Evolutionary conservation across 1,139 yeast species (phyloP).

Genomic region (Wickerhamomyces sp.): DNA sequence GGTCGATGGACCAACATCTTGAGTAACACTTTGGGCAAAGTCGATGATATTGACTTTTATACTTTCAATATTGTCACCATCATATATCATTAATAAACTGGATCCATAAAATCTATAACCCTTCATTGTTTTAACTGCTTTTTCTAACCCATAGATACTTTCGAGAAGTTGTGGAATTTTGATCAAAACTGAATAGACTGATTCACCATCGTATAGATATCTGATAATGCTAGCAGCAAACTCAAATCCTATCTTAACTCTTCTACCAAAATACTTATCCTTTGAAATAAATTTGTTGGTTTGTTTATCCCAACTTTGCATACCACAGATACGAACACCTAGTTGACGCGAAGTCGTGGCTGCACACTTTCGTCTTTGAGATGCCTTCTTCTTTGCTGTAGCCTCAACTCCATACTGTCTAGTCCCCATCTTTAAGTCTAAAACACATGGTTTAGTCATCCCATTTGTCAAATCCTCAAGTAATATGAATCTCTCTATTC

Average conservation of each 20-base stretch:
- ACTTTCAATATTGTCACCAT: slow-evolving; percentile 41
- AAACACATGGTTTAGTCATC: slow-evolving; percentile 79
- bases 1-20: slow-evolving; percentile 24
- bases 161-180: slow-evolving; percentile 65
- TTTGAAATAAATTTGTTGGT: slow-evolving; percentile 50
- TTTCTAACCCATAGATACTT: slow-evolving; percentile 53
- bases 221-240: slow-evolving; percentile 70
- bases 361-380: slow-evolving; percentile 79
- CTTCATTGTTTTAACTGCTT: slow-evolving; percentile 47
- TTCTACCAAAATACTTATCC: slow-evolving; percentile 91
- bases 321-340: slow-evolving; percentile 94
- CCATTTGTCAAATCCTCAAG: slow-evolving; percentile 87
- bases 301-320: slow-evolving; percentile 72
- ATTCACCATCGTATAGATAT: slow-evolving; percentile 73
- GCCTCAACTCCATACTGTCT: slow-evolving; percentile 98
- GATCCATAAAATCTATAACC: slow-evolving; percentile 95
- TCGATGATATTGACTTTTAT: slow-evolving; percentile 76
- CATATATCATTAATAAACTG: slow-evolving; percentile 83
- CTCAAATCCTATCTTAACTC: slow-evolving; percentile 66
- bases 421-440: slow-evolving; percentile 97
- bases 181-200: slow-evolving; percentile 51
- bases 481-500: slow-evolving; percentile 78
- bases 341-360: slow-evolving; percentile 74
- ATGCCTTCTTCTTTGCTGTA: slow-evolving; percentile 57
- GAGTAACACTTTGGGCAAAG: slow-evolving; percentile 90